phyloP scores from a whole-genome alignment of 2,329 filamentous ascomycete genomes.

The Talaromyces sp. region DNA sequence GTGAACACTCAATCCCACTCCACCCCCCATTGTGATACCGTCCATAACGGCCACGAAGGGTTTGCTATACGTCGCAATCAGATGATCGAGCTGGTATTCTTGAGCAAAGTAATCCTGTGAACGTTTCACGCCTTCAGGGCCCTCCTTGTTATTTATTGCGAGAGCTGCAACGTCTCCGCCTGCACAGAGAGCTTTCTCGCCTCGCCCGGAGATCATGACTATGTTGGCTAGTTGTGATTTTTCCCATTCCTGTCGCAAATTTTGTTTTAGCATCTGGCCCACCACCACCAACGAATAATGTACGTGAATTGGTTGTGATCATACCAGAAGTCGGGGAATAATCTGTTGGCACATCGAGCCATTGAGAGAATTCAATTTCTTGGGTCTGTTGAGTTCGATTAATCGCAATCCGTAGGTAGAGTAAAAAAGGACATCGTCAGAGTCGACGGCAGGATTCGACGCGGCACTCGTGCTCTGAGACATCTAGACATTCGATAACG shows the following conservation, averaged over 20 bases:
- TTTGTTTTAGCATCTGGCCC: not conserved
- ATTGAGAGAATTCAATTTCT: conserved; percentile 88
- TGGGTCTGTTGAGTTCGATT: conserved; percentile 88
- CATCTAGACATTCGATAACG: conserved; percentile 35
- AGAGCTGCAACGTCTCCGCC: conserved; percentile 85
- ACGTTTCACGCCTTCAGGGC: conserved; percentile 65
- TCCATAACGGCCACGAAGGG: conserved; percentile 96
- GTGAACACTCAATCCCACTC: conserved; percentile 89
- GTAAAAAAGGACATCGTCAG: conserved; percentile 89
- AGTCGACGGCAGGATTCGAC: conserved; percentile 56
- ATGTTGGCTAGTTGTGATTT: conserved; percentile 94
- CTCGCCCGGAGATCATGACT: conserved; percentile 85
- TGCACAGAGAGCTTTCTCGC: conserved; percentile 81
- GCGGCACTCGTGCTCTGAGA: conserved; percentile 26
- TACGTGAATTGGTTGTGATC: not conserved
- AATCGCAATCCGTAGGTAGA: conserved; percentile 84
- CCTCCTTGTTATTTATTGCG: conserved; percentile 67
- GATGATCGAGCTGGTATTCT: conserved; percentile 94
- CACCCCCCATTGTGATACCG: conserved; percentile 96
- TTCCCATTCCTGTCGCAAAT: conserved; percentile 67
- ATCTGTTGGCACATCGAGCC: conserved; percentile 96
- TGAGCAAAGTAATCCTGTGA: conserved; percentile 85
- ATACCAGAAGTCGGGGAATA: conserved; percentile 68
- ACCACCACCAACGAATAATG: not conserved
- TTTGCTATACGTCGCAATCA: conserved; percentile 90